phyloP scores from a whole-genome alignment of 345 rosid genomes.

The Eucalyptus sideroxylon region DNA sequence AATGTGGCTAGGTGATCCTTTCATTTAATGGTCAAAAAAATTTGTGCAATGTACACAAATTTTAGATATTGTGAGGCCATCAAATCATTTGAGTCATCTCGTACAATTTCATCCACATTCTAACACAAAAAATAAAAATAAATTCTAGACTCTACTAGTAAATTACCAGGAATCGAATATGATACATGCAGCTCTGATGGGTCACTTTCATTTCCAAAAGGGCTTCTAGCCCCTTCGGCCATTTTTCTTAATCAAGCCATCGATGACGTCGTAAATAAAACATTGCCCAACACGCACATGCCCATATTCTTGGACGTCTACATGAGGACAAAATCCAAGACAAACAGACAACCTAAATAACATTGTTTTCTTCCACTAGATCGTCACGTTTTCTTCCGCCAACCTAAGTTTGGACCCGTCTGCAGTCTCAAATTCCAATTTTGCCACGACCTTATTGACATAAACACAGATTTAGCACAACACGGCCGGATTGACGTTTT shows the following conservation, averaged over 20 bases:
- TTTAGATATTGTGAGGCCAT: background rate
- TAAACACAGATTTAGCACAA: background rate
- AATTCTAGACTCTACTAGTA: background rate
- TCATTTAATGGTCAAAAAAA: background rate
- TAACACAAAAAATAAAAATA: background rate
- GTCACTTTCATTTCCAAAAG: background rate
- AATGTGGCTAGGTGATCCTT: background rate
- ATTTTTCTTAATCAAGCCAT: background rate
- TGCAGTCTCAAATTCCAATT: background rate
- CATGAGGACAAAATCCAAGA: background rate
- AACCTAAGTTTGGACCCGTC: background rate
- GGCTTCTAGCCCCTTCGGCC: background rate
- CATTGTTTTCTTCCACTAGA: background rate
- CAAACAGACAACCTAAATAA: background rate
- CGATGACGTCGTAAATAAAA: background rate
- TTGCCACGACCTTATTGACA: background rate
- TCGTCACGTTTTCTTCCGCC: background rate
- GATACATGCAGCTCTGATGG: background rate
- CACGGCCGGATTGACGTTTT: background rate
- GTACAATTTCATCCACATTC: background rate
- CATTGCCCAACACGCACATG: background rate
- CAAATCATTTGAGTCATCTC: accelerated
- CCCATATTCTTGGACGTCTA: background rate
- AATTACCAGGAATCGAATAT: background rate
- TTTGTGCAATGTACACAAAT: too few relatives aligned